Base-by-base conservation (phyloP, 129 eudicot species). In the Solidago caesia region DNA sequence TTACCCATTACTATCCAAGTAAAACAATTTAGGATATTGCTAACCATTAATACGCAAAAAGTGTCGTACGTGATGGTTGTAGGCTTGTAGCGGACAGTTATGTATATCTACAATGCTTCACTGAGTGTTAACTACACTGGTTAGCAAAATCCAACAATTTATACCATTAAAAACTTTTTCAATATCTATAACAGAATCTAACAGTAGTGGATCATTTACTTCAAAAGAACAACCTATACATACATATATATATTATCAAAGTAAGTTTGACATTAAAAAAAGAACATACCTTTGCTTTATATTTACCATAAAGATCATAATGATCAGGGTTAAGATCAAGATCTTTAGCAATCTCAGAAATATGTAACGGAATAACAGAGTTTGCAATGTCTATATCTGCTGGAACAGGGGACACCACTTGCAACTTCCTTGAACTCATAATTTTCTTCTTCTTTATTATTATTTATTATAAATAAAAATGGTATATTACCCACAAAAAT, bases 311-410 rank as follows among this genome's bases (percentile, higher is more conserved):
- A 14, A 95, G 95, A 87, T 95, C 99, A 49, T 95, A 95, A 75
- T 95, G 94, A 11, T 72, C 70, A 46, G 99, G 89, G 52, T 65
- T 71, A 56, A 95, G 96, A 80, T 84, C 53, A 42, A 91, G 92
- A n/a, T 87, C 91, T 16, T 87, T 68, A 51, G 99, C 99, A 74
- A 95, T 95, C 79, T 91, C 75, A 62, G 99, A 79, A 72, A 95
- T 85, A 77, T 95, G 97, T 4, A 91, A 85, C 13, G 99, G 97
- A 61, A 84, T 76, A 63, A 95, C 88, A 67, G 96, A 89, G 78
- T 95, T 95, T 53, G 99, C 99, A 14, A 95, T 88, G 68, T 95
- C 99, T 58, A 95, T 95, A 76, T 94, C 99, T 7, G 99, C 97
- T 3, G 99, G 99, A 55, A 95, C 99, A 42, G 97, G 99, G 42